Base-by-base conservation (phyloP, 2,329 filamentous ascomycete genomes). In the Ophiostoma sp. region DNA sequence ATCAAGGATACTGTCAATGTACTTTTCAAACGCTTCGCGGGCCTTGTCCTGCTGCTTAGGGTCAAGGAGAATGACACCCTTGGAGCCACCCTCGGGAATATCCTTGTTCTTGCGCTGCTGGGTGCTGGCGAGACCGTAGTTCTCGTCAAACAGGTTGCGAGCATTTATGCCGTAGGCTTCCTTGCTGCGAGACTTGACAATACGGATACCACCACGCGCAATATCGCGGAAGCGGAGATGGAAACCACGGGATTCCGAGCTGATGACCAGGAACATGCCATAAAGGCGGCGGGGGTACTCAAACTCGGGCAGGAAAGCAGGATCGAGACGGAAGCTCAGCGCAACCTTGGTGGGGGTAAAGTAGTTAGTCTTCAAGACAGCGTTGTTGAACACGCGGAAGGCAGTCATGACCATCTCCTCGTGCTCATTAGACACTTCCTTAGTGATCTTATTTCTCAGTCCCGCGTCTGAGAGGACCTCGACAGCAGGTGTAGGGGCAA, bases 81-180 rank as follows among this genome's bases (percentile, higher is more conserved):
- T 99, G 76, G 94, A 96, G 70, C 95, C 95, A 74, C 95, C 95
- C 82, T 99, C 95, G 2, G 95, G 95, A 68, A 99, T 99, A 77
- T 99, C 95, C 84, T 99, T 99, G 86, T 99, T 99, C 87, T 99
- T 99, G 78, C 95, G 92, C 82, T 99, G 95, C 81, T 99, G 95
- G 0, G 95, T 99, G 81, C 96, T 98, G 74, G 95, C 94, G 72
- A 99, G 87, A 73, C 95, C 96, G 81, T 99, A 99, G 82, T 99
- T 99, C 83, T 99, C 95, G 76, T 99, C 95, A 76, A 99, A 99
- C 73, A 99, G 86, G 71, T 93, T 97, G 72, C 95, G 90, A 52
- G 94, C 94, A 78, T 99, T 99, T 84, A 98, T 98, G 72, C 90
- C 87, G 78, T 97, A 99, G 2, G 94, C 92, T 80, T 99, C 95